Evolutionary conservation across 495 filamentous ascomycete species (phyloP).

Genomic region (Penicillium chermesinum): DNA sequence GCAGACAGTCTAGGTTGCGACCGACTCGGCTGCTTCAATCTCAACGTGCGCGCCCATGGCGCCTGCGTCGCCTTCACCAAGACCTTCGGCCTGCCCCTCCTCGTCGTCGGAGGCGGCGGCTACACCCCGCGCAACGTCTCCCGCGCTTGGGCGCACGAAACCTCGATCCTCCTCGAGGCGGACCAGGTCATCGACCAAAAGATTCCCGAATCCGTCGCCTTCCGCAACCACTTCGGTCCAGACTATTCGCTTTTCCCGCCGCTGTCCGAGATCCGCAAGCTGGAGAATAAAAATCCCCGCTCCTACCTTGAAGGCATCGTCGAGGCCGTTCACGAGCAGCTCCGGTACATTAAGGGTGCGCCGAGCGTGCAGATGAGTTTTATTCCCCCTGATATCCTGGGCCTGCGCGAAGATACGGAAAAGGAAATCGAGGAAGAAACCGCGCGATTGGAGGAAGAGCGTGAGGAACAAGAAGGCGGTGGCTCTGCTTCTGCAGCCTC

Average conservation of each 20-base stretch:
- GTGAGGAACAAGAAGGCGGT: conserved; percentile 38
- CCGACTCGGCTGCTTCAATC: conserved; percentile 89
- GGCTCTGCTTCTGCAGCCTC: conserved; percentile 13
- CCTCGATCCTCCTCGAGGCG: conserved; percentile 77
- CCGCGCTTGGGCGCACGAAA: conserved; percentile 94
- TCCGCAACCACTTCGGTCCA: conserved; percentile 77
- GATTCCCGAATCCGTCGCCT: conserved; percentile 67
- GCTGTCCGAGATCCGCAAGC: conserved; percentile 60
- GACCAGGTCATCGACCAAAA: conserved; percentile 63
- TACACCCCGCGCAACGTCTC: conserved; percentile 98
- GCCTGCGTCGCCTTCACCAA: conserved; percentile 87
- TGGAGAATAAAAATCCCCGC: conserved; percentile 73
- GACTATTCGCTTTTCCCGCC: conserved; percentile 73
- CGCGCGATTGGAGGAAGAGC: conserved; percentile 52
- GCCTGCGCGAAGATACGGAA: conserved; percentile 74
- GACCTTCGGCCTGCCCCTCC: conserved; percentile 65
- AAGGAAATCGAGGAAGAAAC: conserved; percentile 67
- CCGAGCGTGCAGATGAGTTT: conserved; percentile 82
- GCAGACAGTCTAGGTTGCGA: conserved; percentile 94
- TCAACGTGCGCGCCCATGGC: conserved; percentile 90
- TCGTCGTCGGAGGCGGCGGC: conserved; percentile 90
- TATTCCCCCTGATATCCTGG: conserved; percentile 73
- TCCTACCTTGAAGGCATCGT: conserved; percentile 72
- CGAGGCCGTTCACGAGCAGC: conserved; percentile 71
- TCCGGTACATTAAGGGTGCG: conserved; percentile 76